Conservation (phyloP, 495 filamentous ascomycete species). For the Geoglossum glabrum region DNA sequence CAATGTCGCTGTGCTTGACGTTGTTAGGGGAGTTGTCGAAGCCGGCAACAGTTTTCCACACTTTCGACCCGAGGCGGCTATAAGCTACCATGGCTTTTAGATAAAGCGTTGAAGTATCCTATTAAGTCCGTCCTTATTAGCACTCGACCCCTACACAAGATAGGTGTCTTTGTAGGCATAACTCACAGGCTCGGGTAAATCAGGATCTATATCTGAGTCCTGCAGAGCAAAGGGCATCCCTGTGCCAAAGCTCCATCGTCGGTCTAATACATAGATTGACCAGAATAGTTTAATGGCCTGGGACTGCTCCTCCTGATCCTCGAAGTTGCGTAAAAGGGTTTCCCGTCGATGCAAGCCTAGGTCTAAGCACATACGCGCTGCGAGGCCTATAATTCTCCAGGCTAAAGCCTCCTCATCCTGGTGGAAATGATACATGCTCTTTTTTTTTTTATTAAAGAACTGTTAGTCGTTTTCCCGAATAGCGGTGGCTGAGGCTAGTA, state of each 20-base stretch:
- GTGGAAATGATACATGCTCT: slow-evolving; percentile 70
- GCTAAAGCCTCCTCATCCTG: slow-evolving; percentile 61
- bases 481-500: too few relatives aligned
- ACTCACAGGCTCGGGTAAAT: slow-evolving; percentile 55
- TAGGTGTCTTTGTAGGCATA: neutral
- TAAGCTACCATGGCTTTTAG: slow-evolving; percentile 62
- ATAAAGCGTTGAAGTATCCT: slow-evolving; percentile 49
- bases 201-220: slow-evolving; percentile 67
- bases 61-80: slow-evolving; percentile 52
- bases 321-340: slow-evolving; percentile 42
- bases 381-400: slow-evolving; percentile 60
- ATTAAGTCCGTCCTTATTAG: slow-evolving; percentile 5
- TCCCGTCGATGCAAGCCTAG: slow-evolving; percentile 61
- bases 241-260: slow-evolving; percentile 64
- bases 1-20: slow-evolving; percentile 43
- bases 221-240: slow-evolving; percentile 66
- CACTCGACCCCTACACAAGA: neutral
- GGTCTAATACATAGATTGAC: slow-evolving; percentile 60
- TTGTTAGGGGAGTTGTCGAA: slow-evolving; percentile 29
- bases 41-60: slow-evolving; percentile 49
- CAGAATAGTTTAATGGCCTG: slow-evolving; percentile 53
- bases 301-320: slow-evolving; percentile 37
- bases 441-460: too few relatives aligned
- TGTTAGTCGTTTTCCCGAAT: too few relatives aligned
- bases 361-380: slow-evolving; percentile 57